Percentiles rank a stretch among this genome's conserved stretches.
phyloP scores from a whole-genome alignment of 345 rosid species.

The Eutrema japonicum region DNA sequence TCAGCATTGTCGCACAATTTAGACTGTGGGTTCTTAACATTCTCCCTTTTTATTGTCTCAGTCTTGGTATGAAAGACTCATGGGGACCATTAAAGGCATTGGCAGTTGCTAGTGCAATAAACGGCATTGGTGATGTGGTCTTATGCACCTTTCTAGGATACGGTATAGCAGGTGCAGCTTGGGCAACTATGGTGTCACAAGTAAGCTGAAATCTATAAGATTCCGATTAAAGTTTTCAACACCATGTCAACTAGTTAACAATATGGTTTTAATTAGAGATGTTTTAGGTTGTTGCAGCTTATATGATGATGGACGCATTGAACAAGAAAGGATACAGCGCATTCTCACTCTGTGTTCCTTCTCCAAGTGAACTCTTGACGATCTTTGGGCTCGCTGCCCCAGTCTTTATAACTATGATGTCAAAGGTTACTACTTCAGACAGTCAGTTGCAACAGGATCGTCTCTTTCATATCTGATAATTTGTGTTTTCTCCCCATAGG shows the following conservation, averaged over 20 bases:
- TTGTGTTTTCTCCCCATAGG: conserved; percentile 51
- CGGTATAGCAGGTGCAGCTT: conserved; percentile 95
- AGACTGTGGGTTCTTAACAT: too few relatives aligned
- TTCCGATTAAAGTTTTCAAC: conserved; percentile 2
- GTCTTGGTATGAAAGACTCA: conserved; percentile 99
- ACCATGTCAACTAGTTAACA: conserved; percentile 21
- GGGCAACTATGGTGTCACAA: conserved; percentile 96
- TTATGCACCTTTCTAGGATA: conserved; percentile 77
- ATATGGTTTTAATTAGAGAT: conserved; percentile 28
- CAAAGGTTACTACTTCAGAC: conserved; percentile 59
- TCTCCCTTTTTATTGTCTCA: conserved; percentile 28
- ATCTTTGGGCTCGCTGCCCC: conserved; percentile 80
- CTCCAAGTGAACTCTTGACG: conserved; percentile 55
- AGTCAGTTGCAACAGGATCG: conserved; percentile 12
- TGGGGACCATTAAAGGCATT: conserved; percentile 95
- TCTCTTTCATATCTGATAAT: conserved; percentile 27
- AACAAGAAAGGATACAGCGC: conserved; percentile 78
- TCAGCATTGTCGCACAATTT: too few relatives aligned
- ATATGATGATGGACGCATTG: conserved; percentile 77
- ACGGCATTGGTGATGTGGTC: conserved; percentile 73
- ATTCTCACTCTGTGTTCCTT: conserved; percentile 62
- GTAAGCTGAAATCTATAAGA: conserved; percentile 47
- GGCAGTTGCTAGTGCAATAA: conserved; percentile 72
- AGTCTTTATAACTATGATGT: conserved; percentile 71
- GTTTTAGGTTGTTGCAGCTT: conserved; percentile 74